Evolutionary conservation across 176 grass and related monocot genomes (phyloP).

Genomic region (Aegilops tauschii): DNA sequence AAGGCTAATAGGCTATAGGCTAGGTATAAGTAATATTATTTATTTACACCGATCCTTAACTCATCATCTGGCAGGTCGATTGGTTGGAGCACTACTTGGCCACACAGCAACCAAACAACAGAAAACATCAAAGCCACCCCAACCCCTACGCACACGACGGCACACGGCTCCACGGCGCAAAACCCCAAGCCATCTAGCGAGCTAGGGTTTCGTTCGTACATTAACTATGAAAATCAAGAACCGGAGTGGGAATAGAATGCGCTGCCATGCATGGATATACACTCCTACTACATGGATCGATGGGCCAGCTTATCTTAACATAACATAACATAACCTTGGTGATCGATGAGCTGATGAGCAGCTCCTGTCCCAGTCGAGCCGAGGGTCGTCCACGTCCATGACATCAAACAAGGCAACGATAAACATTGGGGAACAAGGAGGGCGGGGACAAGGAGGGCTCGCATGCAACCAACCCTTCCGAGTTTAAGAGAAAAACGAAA

Average conservation of each 20-base stretch:
- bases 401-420: slow-evolving; percentile 42
- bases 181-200: neutral
- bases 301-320: neutral
- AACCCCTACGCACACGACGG: slow-evolving; percentile 33
- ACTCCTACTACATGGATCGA: neutral
- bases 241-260: neutral
- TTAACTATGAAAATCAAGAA: slow-evolving; percentile 6
- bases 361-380: slow-evolving; percentile 44
- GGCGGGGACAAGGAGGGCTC: neutral
- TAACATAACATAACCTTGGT: neutral
- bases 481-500: neutral
- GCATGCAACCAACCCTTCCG: neutral
- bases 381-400: slow-evolving; percentile 38
- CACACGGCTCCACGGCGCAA: slow-evolving; percentile 15
- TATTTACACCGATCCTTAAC: slow-evolving; percentile 27
- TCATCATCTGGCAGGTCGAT: slow-evolving; percentile 35
- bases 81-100: slow-evolving; percentile 30
- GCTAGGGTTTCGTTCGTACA: neutral
- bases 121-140: slow-evolving; percentile 41
- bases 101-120: slow-evolving; percentile 41
- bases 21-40: neutral
- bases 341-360: neutral
- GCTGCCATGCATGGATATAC: neutral
- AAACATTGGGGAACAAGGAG: slow-evolving; percentile 36
- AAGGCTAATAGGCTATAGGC: neutral